These are phyloP conservation scores for Aspergillus sp. DNA, from an alignment of 2,329 filamentous ascomycete genomes.

Conservation along the genomic window DNA sequence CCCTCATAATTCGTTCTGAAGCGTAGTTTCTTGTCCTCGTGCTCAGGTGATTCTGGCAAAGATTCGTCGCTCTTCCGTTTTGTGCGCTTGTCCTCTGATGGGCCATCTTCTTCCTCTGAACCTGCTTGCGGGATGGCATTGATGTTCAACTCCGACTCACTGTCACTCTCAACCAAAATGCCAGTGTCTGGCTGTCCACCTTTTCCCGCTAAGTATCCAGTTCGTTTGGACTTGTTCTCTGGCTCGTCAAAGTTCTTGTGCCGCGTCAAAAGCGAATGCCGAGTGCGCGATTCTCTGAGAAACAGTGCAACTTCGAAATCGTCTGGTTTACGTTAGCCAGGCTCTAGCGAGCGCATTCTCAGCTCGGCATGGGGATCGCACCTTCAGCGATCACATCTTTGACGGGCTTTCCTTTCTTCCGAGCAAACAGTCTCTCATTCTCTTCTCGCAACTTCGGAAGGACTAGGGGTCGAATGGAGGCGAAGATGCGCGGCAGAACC, in stretches of 20 bases:
- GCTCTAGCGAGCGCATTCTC: neutral
- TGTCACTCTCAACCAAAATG: slow-evolving; percentile 62
- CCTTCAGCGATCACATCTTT: slow-evolving; percentile 86
- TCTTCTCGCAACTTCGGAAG: slow-evolving; percentile 90
- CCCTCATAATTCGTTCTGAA: slow-evolving; percentile 90
- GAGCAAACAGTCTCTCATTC: slow-evolving; percentile 59
- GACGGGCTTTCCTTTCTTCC: slow-evolving; percentile 75
- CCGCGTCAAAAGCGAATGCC: slow-evolving; percentile 83
- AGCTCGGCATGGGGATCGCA: slow-evolving; percentile 35
- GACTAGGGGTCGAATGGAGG: slow-evolving; percentile 79
- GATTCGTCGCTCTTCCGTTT: slow-evolving; percentile 37
- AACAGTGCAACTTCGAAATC: slow-evolving; percentile 97
- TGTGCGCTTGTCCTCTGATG: slow-evolving; percentile 6
- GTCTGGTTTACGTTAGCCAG: slow-evolving; percentile 53
- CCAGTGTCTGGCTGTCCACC: slow-evolving; percentile 31
- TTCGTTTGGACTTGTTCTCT: neutral
- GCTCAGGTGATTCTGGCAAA: slow-evolving; percentile 35
- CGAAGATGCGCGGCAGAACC: slow-evolving; percentile 77
- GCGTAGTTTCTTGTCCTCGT: slow-evolving; percentile 84
- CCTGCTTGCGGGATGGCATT: slow-evolving; percentile 55
- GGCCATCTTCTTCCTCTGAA: slow-evolving; percentile 23
- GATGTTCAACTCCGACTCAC: slow-evolving; percentile 52
- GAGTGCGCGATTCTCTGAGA: slow-evolving; percentile 78
- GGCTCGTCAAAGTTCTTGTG: slow-evolving; percentile 71
- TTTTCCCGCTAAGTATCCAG: neutral